Percentiles rank a stretch among this genome's conserved stretches.
These are phyloP conservation scores for Lentinula sp. DNA, from an alignment of 768 basidiomycete species.

Conservation along the genomic window DNA sequence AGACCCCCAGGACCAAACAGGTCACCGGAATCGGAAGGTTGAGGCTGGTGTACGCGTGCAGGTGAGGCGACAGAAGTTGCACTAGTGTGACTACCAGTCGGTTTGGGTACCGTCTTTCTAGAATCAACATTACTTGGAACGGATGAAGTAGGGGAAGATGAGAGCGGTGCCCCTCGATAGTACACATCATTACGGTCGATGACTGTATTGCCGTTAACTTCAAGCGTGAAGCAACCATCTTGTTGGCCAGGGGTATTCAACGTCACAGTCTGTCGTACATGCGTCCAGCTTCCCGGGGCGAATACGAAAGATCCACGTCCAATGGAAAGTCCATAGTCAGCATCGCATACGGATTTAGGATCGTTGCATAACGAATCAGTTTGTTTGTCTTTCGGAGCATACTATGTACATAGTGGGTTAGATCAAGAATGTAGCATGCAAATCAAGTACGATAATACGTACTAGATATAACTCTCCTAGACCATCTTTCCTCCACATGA, in stretches of 20 bases:
- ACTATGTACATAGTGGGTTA: conserved; percentile 31
- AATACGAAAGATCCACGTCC: conserved; percentile 69
- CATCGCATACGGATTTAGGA: conserved; percentile 55
- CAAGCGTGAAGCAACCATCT: conserved; percentile 60
- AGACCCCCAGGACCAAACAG: not conserved
- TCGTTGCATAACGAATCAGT: conserved; percentile 51
- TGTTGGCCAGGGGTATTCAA: conserved; percentile 71
- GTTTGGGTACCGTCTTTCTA: not conserved
- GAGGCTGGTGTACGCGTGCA: not conserved
- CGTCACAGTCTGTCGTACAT: conserved; percentile 57
- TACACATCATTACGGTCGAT: conserved; percentile 53
- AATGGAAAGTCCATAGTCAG: conserved; percentile 66
- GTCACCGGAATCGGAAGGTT: not conserved
- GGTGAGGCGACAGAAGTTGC: not conserved
- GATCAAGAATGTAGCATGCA: not conserved
- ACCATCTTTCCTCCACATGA: conserved; percentile 77
- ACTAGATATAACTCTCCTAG: conserved; percentile 75
- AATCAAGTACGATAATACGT: conserved; percentile 15
- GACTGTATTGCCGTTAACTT: conserved; percentile 52
- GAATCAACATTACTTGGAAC: not conserved
- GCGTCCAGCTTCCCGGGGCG: conserved; percentile 63
- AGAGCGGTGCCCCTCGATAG: conserved; percentile 41
- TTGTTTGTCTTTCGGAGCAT: conserved; percentile 71
- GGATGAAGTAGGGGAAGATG: not conserved
- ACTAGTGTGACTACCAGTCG: not conserved